These are phyloP conservation scores for Crataegus laevigata DNA, from an alignment of 306 rosid genomes.

Conservation along the genomic window DNA sequence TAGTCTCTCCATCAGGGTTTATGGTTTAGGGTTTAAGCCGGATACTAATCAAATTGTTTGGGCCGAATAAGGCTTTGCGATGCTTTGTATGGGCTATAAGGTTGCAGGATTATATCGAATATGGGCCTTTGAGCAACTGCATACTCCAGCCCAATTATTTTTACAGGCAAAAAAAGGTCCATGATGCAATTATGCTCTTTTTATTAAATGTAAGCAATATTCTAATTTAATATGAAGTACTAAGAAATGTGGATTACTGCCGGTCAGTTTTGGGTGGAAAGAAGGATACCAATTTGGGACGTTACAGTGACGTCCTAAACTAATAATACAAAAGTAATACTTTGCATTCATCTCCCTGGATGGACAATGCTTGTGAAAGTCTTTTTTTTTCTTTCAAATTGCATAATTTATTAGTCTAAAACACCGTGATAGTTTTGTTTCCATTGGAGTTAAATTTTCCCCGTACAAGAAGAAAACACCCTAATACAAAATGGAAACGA, in stretches of 20 bases:
- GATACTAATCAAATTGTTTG: neutral
- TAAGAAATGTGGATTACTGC: neutral
- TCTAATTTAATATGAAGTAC: neutral
- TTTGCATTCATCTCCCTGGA: neutral
- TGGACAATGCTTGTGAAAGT: too few species aligned
- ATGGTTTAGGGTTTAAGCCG: neutral
- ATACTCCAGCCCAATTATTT: neutral
- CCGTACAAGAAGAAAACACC: too few species aligned
- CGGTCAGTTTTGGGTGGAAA: neutral
- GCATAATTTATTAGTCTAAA: too few species aligned
- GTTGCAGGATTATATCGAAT: neutral
- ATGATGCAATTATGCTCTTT: too few species aligned
- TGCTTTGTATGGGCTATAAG: neutral
- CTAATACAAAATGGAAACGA: too few species aligned
- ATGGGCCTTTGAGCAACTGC: neutral
- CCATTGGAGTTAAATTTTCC: fast-evolving
- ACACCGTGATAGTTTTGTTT: too few species aligned
- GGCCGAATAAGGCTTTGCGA: neutral
- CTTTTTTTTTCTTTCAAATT: too few species aligned
- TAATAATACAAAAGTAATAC: too few species aligned
- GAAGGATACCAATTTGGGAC: neutral
- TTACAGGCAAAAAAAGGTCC: neutral
- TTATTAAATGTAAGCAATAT: too few species aligned
- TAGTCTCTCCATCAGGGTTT: neutral
- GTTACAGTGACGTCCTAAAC: too few species aligned